phyloP scores from a whole-genome alignment of 306 rosid genomes.

The Malus domestica region ASM211411v1 NC_041793.1:40084001-40084500 shows the following conservation, averaged over 20 bases:
- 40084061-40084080: no score
- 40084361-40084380: no score
- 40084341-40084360: constrained; percentile 3
- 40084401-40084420: constrained; percentile 28
- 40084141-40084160: background rate
- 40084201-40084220: background rate
- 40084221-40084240: constrained; percentile 4
- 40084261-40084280: constrained; percentile 18
- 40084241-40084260: constrained; percentile 4
- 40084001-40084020: no score
- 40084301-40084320: constrained; percentile 3
- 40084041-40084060: no score
- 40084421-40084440: background rate
- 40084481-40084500: background rate
- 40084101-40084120: no score
- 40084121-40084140: background rate
- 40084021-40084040: no score
- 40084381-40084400: constrained; percentile 11
- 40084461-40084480: constrained; percentile 10
- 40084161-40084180: background rate
- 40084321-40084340: constrained; percentile 13
- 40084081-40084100: no score
- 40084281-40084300: background rate
- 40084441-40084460: constrained; percentile 6
- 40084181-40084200: background rate